phyloP scores from a whole-genome alignment of 148 eudicot genomes.

The Selenicereus undatus region DNA sequence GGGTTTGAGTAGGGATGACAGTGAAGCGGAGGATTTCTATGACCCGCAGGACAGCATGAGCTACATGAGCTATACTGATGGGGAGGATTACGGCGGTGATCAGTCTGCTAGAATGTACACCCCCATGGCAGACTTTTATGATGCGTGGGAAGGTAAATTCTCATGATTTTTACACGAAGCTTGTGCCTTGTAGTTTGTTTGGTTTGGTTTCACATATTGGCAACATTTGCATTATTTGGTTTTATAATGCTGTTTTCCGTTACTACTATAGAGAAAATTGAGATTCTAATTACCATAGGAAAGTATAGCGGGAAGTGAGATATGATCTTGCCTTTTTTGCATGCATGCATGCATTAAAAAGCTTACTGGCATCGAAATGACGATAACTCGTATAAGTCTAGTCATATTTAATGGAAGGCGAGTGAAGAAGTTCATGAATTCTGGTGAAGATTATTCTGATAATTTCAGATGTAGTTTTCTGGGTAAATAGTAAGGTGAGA shows the following conservation, averaged over 20 bases:
- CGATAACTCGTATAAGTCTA: neutral
- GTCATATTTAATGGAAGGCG: too few species aligned
- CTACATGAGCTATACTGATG: neutral
- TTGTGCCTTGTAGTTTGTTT: neutral
- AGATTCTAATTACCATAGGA: neutral
- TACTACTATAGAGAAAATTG: neutral
- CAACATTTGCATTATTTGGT: neutral
- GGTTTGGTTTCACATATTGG: too few species aligned
- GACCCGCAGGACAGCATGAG: neutral
- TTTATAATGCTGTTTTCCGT: neutral
- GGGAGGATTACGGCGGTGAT: neutral
- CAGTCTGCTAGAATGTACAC: conserved; percentile 3
- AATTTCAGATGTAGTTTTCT: too few species aligned
- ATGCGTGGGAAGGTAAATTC: conserved; percentile 84
- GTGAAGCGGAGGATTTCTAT: neutral
- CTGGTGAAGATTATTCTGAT: too few species aligned
- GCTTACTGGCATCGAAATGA: too few species aligned
- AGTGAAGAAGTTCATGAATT: too few species aligned
- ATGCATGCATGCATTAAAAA: too few species aligned
- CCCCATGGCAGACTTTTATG: conserved; percentile 36
- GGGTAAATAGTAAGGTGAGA: too few species aligned
- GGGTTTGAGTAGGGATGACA: neutral
- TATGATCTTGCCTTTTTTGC: too few species aligned
- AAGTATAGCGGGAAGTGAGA: too few species aligned
- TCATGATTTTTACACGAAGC: neutral